Base-by-base conservation (phyloP, 305 asterid species). In the Fraxinus latifolia region DNA sequence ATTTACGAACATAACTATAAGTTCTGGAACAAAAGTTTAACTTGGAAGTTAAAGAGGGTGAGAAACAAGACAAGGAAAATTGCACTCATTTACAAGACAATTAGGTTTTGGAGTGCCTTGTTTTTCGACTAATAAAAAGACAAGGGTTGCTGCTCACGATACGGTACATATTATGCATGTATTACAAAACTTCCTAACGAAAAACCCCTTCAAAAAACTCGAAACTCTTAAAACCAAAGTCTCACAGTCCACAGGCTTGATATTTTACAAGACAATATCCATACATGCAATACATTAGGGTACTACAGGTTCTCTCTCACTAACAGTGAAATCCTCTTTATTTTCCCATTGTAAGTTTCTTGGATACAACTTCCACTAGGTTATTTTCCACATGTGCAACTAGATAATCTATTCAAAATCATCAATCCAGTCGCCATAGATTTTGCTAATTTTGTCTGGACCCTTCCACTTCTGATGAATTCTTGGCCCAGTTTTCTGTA, bases 361-460 rank as follows among this genome's bases (percentile, higher is more conserved):
- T 62, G 77, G 31, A 77, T 7, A 29, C 6, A 3, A 37, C 39
- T 67, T 65, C 8, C 12, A 37, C 7, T 7, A 23, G 36, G 39
- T 74, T 50, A 72, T 55, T 70, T 80, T 53, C 27, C 27, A 80
- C 1, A 14, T 11, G 47, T 39, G 74, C 37, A 32, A 3, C 25
- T 34, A 2, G 11, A 50, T 79, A 42, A 12, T 9, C 76, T 34
- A 83, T 82, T 91, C 89, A 39, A 95, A 89, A 82, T 95, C 98
- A 77, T 95, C 98, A 25, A 95, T 93, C 98, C 98, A 95, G 87
- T 95, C 97, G 1, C 98, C 98, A 15, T 95, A 92, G 37, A 95
- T 90, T 87, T 91, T 92, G 87, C 97, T 95, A 53, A 95, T 93
- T 83, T 92, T 95, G 82, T 95, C 92, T 0, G 99, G 99, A 68